Conservation (phyloP, 768 basidiomycete species). For the Calocera cornea region DNA sequence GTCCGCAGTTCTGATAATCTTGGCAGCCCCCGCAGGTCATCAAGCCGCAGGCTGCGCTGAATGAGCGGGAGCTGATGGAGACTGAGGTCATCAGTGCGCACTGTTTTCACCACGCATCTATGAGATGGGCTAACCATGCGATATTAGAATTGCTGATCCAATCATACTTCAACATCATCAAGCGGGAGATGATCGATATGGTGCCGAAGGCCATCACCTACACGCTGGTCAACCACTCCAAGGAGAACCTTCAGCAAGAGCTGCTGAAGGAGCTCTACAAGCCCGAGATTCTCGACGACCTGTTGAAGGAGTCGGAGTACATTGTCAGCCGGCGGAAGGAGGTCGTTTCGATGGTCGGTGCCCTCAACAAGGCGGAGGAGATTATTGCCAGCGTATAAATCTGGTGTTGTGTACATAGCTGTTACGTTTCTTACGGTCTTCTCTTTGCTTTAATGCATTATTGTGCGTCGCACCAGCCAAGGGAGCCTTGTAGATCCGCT, state of each 20-base stretch:
- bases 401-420: background rate
- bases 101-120: background rate
- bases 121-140: background rate
- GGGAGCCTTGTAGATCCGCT: background rate
- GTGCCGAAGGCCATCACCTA: conserved; percentile 90
- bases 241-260: conserved; percentile 89
- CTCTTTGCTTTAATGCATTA: background rate
- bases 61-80: conserved; percentile 92
- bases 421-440: conserved; percentile 1
- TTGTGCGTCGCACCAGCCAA: background rate
- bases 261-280: conserved; percentile 94
- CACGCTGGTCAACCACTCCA: conserved; percentile 83
- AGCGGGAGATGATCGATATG: conserved; percentile 99
- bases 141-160: conserved; percentile 80
- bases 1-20: background rate
- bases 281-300: conserved; percentile 84
- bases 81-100: conserved; percentile 91
- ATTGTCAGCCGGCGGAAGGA: conserved; percentile 87
- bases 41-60: conserved; percentile 79
- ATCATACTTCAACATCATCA: conserved; percentile 96
- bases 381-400: conserved; percentile 2
- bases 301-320: conserved; percentile 87
- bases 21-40: conserved; percentile 69
- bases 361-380: conserved; percentile 95
- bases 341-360: conserved; percentile 81